Evolutionary conservation across 2,329 filamentous ascomycete genomes (phyloP).

Genomic region (Colletotrichum spaethianum): DNA sequence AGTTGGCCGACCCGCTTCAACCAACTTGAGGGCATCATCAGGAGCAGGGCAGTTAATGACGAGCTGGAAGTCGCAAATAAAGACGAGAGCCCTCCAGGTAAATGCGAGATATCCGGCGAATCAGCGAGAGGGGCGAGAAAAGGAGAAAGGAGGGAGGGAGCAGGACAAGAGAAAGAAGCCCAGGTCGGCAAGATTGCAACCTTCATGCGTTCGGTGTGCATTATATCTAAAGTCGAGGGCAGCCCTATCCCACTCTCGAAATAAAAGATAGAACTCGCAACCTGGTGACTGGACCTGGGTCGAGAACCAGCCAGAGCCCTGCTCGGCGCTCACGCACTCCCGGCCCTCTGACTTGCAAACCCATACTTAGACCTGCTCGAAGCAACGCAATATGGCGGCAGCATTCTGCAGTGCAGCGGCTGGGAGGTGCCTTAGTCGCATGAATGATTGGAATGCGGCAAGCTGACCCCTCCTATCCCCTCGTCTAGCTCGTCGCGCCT

Average conservation of each 20-base stretch:
- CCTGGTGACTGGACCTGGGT: neutral
- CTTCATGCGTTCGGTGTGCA: constrained; percentile 1
- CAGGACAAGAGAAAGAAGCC: neutral
- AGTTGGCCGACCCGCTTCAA: constrained; percentile 33
- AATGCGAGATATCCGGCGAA: neutral
- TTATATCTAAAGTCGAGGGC: neutral
- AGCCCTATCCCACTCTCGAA: neutral
- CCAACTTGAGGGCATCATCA: constrained; percentile 36
- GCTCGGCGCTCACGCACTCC: constrained; percentile 18
- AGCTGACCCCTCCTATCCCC: constrained; percentile 28
- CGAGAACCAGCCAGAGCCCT: neutral
- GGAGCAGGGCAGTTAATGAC: constrained; percentile 6
- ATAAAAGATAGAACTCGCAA: neutral
- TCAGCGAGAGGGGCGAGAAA: neutral
- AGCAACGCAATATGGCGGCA: constrained; percentile 38
- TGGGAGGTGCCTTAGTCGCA: constrained; percentile 38
- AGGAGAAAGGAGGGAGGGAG: neutral
- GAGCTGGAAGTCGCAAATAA: neutral
- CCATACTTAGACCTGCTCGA: constrained; percentile 8
- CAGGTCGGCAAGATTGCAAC: neutral
- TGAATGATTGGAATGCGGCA: constrained; percentile 40
- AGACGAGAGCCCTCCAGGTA: neutral
- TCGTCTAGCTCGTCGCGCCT: constrained; percentile 31
- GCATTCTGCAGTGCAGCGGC: constrained; percentile 36
- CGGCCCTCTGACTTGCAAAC: neutral